Conservation (phyloP, 2,329 filamentous ascomycete species). For the Cordyceps militaris region DNA sequence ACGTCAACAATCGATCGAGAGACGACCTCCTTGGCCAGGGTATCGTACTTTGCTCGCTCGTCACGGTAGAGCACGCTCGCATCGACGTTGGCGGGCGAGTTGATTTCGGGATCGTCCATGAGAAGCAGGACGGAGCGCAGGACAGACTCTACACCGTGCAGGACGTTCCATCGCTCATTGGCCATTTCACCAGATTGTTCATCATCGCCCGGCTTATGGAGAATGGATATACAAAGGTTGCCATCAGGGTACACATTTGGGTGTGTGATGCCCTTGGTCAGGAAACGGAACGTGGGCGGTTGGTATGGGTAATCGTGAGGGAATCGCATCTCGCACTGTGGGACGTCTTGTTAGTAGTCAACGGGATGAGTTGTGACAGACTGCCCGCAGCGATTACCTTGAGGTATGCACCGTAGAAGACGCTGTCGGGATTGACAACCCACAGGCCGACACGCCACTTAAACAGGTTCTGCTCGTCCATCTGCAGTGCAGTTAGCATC, state of each 20-base stretch:
- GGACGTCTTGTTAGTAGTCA: neutral
- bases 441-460: slow-evolving; percentile 84
- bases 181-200: slow-evolving; percentile 85
- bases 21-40: slow-evolving; percentile 61
- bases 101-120: slow-evolving; percentile 89
- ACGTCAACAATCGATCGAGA: slow-evolving; percentile 71
- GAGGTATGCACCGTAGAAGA: slow-evolving; percentile 90
- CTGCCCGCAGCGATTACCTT: slow-evolving; percentile 39
- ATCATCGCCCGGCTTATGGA: slow-evolving; percentile 87
- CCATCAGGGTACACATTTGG: slow-evolving; percentile 92
- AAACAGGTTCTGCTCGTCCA: slow-evolving; percentile 76
- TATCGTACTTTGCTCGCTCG: slow-evolving; percentile 60
- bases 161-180: slow-evolving; percentile 87
- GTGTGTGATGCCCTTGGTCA: slow-evolving; percentile 68
- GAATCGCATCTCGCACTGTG: slow-evolving; percentile 75
- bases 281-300: slow-evolving; percentile 84
- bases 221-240: slow-evolving; percentile 90
- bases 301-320: slow-evolving; percentile 82
- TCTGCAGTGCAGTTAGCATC: slow-evolving; percentile 34
- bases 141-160: slow-evolving; percentile 91
- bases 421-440: slow-evolving; percentile 85
- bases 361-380: neutral
- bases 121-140: slow-evolving; percentile 87
- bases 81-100: slow-evolving; percentile 90
- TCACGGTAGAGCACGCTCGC: slow-evolving; percentile 82